Base-by-base conservation (phyloP, 129 eudicot species). In the Centella asiatica region DNA sequence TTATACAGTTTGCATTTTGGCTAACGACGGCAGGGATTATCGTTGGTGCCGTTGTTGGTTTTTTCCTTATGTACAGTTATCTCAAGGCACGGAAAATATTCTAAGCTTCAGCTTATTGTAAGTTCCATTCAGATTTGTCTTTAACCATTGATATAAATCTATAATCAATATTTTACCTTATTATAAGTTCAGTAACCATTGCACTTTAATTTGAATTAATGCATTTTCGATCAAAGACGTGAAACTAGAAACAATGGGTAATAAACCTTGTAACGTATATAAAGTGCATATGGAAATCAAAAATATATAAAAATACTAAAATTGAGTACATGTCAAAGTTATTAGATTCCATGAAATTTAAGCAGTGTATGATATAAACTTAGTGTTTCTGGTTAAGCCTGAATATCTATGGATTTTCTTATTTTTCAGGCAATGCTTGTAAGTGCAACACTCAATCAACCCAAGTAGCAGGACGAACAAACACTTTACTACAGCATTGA, bases 1-100 rank as follows among this genome's bases (percentile, higher is more conserved):
- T 62, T 52, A 11, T 76, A 90, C 94, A 93, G 96, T 82, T 74
- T 55, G 99, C 99, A 20, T 93, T 93, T 73, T 93, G 99, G 99
- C 80, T 87, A 23, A 87, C 99, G 28, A 93, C 99, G 5, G 90
- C 67, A 7, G 96, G 95, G 32, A 85, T 93, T 47, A 55, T 93
- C 50, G 74, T 93, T 45, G 99, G 99, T 32, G 90, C 84, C 25
- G 60, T 77, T 40, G 79, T 87, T 34, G 96, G 83, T 22, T 93
- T 84, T 71, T 87, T 77, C 50, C 88, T 93, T 31, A 78, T 85
- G 77, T 93, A 93, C 69, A 67, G 76, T 2, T 93, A 87, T 77
- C 90, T 93, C 69, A 80, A 76, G 75, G 74, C 69, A 50, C 81
- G 88, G 79, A 93, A 85, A 67, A 82, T 93, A 42, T 69, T 93